Percentiles rank a stretch among this genome's conserved stretches.
Conservation (phyloP, 2,329 filamentous ascomycete species). For the Metarhizium anisopliae region DNA sequence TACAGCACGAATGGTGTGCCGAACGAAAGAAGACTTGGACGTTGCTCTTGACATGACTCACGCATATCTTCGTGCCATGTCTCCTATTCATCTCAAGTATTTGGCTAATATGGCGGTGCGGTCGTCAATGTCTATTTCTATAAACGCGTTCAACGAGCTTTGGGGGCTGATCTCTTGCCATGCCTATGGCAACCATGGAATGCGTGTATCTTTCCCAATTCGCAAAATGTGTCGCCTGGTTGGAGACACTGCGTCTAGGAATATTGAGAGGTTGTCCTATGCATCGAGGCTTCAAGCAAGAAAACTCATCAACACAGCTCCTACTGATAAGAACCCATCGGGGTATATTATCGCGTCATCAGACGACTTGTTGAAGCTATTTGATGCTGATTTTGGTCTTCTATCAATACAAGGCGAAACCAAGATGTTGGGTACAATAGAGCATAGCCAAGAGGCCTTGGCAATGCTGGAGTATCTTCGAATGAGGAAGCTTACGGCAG, state of each 20-base stretch:
- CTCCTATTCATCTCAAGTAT: constrained; percentile 83
- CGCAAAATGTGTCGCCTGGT: constrained; percentile 86
- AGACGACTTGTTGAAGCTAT: constrained; percentile 73
- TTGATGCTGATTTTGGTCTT: constrained; percentile 80
- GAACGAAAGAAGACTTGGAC: constrained; percentile 63
- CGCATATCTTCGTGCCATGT: constrained; percentile 80
- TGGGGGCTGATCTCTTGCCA: constrained; percentile 89
- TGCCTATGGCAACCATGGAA: constrained; percentile 65
- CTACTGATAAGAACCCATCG: constrained; percentile 72
- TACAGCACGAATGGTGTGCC: constrained; percentile 74
- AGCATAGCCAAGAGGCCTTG: constrained; percentile 73
- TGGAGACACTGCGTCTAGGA: constrained; percentile 76
- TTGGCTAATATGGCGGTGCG: constrained; percentile 81
- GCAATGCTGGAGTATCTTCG: constrained; percentile 79
- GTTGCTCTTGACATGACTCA: constrained; percentile 74
- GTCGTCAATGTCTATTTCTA: constrained; percentile 92
- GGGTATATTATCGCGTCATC: constrained; percentile 88
- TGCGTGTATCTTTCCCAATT: constrained; percentile 88
- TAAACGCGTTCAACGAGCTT: constrained; percentile 75
- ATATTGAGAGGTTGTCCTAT: constrained; percentile 81
- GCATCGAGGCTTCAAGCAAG: constrained; percentile 75
- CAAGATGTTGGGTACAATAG: constrained; percentile 68
- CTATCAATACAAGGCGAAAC: constrained; percentile 83
- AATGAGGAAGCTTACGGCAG: constrained; percentile 63
- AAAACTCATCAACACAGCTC: constrained; percentile 79